A percentile compares a stretch with the other conserved stretches of the same genome.
Conservation (phyloP, 2,329 filamentous ascomycete species). For the Epichloe typhina region DNA sequence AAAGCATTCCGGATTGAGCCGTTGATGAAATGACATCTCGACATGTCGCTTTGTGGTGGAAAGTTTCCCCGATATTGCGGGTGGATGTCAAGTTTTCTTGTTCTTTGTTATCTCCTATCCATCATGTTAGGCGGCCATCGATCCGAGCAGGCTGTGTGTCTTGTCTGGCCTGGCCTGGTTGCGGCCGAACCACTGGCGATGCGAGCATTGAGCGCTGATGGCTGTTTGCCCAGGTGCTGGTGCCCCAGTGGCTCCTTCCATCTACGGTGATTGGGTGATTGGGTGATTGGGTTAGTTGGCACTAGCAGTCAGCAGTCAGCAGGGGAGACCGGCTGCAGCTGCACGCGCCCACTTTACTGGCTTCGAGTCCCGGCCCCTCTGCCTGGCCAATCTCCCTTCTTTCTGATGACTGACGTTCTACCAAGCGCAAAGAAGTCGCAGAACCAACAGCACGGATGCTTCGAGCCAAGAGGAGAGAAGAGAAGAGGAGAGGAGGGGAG, state of each 20-base stretch:
- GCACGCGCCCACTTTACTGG: too few species aligned
- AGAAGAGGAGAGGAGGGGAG: background rate
- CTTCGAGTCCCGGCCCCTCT: too few species aligned
- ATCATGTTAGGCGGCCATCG: background rate
- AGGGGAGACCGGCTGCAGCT: too few species aligned
- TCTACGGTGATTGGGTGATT: background rate
- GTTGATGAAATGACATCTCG: background rate
- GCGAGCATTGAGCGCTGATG: too few species aligned
- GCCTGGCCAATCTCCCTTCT: too few species aligned
- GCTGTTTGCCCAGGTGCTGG: too few species aligned
- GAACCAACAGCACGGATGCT: background rate
- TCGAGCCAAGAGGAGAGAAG: background rate
- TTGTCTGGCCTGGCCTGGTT: too few species aligned
- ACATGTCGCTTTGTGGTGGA: constrained; percentile 1
- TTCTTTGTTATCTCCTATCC: background rate
- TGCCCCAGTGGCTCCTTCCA: background rate
- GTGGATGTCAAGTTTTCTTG: background rate
- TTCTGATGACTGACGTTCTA: background rate
- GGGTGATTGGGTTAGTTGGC: too few species aligned
- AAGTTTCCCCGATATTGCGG: background rate
- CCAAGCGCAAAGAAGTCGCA: background rate
- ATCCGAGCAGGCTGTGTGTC: background rate
- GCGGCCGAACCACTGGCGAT: too few species aligned
- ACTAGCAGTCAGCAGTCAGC: too few species aligned
- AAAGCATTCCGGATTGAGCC: background rate